Evolutionary conservation across 2,329 filamentous ascomycete species (phyloP).

Genomic region (Aspergillus hiratsukae): DNA sequence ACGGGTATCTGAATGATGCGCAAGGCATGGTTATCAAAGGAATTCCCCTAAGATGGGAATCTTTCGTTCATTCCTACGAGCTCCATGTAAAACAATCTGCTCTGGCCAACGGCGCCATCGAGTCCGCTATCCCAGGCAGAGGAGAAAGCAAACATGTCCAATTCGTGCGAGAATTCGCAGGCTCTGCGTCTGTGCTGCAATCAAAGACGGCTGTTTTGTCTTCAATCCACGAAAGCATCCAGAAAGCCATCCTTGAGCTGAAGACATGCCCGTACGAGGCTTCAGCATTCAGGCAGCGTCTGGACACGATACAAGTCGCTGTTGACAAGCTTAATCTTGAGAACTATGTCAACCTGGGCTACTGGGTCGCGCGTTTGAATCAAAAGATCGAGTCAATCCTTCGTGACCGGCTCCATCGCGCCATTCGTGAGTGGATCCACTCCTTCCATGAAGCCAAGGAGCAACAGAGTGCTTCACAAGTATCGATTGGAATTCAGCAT

Average conservation of each 20-base stretch:
- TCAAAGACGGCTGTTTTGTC: slow-evolving; percentile 75
- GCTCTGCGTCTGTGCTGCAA: slow-evolving; percentile 81
- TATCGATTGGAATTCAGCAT: slow-evolving; percentile 17
- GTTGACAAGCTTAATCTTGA: slow-evolving; percentile 96
- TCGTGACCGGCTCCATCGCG: slow-evolving; percentile 74
- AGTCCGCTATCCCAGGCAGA: slow-evolving; percentile 53
- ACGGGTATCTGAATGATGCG: slow-evolving; percentile 87
- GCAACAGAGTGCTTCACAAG: slow-evolving; percentile 23
- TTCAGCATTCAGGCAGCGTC: slow-evolving; percentile 69
- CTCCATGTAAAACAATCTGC: slow-evolving; percentile 68
- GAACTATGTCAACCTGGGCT: slow-evolving; percentile 86
- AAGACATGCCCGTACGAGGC: slow-evolving; percentile 78
- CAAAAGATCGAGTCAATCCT: slow-evolving; percentile 75
- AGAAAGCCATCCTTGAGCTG: slow-evolving; percentile 78
- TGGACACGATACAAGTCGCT: slow-evolving; percentile 82
- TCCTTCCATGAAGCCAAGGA: slow-evolving; percentile 65
- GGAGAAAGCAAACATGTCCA: slow-evolving; percentile 91
- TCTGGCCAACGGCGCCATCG: slow-evolving; percentile 56
- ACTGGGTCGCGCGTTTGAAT: slow-evolving; percentile 88
- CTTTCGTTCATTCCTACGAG: slow-evolving; percentile 95
- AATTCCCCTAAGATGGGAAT: slow-evolving; percentile 90
- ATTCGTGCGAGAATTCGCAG: slow-evolving; percentile 90
- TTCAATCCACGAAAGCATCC: slow-evolving; percentile 72
- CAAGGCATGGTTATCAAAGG: slow-evolving; percentile 80
- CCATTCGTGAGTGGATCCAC: slow-evolving; percentile 80